A percentile compares a stretch with the other conserved stretches of the same genome.
These are phyloP conservation scores for Clitopilus passeckerianus DNA, from an alignment of 768 basidiomycete genomes.

Conservation along the genomic window DNA sequence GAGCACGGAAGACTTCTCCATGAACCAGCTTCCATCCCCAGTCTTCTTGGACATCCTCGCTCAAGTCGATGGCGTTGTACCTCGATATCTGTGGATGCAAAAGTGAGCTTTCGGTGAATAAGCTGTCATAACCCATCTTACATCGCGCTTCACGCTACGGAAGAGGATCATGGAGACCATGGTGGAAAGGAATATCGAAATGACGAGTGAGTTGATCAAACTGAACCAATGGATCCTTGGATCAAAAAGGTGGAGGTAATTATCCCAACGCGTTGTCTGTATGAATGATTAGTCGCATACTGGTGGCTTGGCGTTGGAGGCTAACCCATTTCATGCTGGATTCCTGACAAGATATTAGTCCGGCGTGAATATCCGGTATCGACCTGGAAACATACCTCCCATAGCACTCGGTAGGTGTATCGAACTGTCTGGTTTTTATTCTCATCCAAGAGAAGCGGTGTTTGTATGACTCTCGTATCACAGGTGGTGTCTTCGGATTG, in stretches of 20 bases:
- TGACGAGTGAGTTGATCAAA: constrained; percentile 87
- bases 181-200: constrained; percentile 84
- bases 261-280: constrained; percentile 94
- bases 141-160: constrained; percentile 85
- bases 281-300: constrained; percentile 1
- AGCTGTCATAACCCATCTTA: constrained; percentile 23
- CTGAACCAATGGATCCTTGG: constrained; percentile 97
- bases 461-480: constrained; percentile 26
- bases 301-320: not conserved
- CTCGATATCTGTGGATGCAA: constrained; percentile 60
- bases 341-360: constrained; percentile 38
- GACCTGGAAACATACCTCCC: constrained; percentile 50
- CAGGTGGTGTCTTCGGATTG: constrained; percentile 53
- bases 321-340: constrained; percentile 81
- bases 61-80: constrained; percentile 93
- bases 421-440: constrained; percentile 55
- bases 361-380: not conserved
- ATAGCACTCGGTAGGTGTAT: constrained; percentile 86
- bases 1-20: constrained; percentile 91
- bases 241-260: constrained; percentile 91
- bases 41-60: constrained; percentile 95
- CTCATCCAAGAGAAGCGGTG: constrained; percentile 60
- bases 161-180: constrained; percentile 93
- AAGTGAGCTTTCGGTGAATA: not conserved
- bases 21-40: constrained; percentile 99